phyloP scores from a whole-genome alignment of 805 yeast genomes.

The Lachancea nothofagi region DNA sequence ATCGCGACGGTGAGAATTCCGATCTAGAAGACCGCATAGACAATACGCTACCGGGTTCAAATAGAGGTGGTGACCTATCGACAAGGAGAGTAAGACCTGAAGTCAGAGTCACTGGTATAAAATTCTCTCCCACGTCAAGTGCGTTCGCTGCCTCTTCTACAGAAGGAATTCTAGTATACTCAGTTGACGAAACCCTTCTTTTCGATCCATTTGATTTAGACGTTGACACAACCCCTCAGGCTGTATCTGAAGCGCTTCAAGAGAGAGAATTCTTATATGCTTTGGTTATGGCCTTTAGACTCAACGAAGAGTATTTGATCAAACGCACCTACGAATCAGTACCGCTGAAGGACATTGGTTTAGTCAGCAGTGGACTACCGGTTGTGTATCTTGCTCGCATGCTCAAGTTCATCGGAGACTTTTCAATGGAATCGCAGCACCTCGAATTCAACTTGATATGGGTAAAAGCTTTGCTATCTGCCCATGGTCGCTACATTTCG shows the following conservation, averaged over 20 bases:
- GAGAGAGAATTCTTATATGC: constrained; percentile 64
- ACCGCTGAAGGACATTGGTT: constrained; percentile 61
- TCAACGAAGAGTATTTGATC: constrained; percentile 74
- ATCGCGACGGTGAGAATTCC: constrained; percentile 77
- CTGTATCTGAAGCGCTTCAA: constrained; percentile 54
- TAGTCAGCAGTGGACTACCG: constrained; percentile 70
- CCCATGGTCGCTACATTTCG: constrained; percentile 74
- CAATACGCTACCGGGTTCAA: constrained; percentile 76
- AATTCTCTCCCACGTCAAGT: constrained; percentile 83
- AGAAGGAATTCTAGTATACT: constrained; percentile 80
- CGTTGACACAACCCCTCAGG: constrained; percentile 81
- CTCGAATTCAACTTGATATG: constrained; percentile 79
- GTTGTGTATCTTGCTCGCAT: constrained; percentile 65
- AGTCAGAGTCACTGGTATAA: constrained; percentile 70
- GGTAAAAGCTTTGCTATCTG: constrained; percentile 61
- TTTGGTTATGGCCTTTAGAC: constrained; percentile 85
- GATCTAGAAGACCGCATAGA: constrained; percentile 81
- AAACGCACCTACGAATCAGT: constrained; percentile 68
- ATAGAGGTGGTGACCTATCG: constrained; percentile 71
- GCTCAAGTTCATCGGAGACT: constrained; percentile 61
- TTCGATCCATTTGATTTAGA: constrained; percentile 97
- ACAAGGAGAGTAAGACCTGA: constrained; percentile 72
- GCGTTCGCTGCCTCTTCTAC: constrained; percentile 95
- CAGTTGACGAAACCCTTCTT: constrained; percentile 64
- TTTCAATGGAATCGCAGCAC: constrained; percentile 68